These are phyloP conservation scores for Lophiotrema nucula DNA, from an alignment of 495 filamentous ascomycete genomes.

Conservation along the genomic window DNA sequence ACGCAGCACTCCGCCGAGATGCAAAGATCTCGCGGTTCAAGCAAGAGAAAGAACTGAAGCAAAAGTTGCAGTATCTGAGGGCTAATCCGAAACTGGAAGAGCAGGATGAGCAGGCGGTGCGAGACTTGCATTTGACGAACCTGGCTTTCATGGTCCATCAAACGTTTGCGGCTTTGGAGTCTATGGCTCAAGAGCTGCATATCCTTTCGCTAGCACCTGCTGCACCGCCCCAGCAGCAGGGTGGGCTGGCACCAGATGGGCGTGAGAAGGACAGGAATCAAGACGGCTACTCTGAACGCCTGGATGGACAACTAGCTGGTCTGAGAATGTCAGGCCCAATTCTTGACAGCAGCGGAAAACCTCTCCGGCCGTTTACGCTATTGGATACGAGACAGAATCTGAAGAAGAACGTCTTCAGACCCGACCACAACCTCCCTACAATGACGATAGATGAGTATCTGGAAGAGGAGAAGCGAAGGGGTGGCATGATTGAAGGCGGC, in stretches of 20 bases:
- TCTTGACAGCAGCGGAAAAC: constrained; percentile 77
- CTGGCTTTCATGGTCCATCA: constrained; percentile 71
- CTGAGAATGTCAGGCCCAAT: constrained; percentile 66
- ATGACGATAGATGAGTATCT: constrained; percentile 98
- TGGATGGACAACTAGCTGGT: constrained; percentile 61
- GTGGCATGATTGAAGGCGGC: constrained; percentile 90
- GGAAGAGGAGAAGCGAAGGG: constrained; percentile 81
- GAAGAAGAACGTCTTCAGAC: constrained; percentile 79
- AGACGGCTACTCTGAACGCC: constrained; percentile 69
- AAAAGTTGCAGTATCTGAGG: constrained; percentile 67
- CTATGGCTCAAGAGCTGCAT: constrained; percentile 76
- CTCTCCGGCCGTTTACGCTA: constrained; percentile 87
- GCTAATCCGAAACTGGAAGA: constrained; percentile 59
- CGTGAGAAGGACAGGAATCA: constrained; percentile 21
- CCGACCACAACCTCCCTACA: constrained; percentile 89
- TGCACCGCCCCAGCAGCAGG: constrained; percentile 39
- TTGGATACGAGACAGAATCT: constrained; percentile 74
- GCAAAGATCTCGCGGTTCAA: constrained; percentile 84
- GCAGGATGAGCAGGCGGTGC: constrained; percentile 74
- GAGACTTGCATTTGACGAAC: constrained; percentile 73
- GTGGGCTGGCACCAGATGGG: constrained; percentile 6
- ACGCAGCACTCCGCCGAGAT: constrained; percentile 70
- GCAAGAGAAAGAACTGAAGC: constrained; percentile 81
- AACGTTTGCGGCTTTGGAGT: constrained; percentile 80
- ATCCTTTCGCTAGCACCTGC: constrained; percentile 72